Evolutionary conservation across 352 stramenopile genomes (phyloP), one percentile per base, ranked within the genome.

Genomic region (Globisporangium cylindrosporum): DNA sequence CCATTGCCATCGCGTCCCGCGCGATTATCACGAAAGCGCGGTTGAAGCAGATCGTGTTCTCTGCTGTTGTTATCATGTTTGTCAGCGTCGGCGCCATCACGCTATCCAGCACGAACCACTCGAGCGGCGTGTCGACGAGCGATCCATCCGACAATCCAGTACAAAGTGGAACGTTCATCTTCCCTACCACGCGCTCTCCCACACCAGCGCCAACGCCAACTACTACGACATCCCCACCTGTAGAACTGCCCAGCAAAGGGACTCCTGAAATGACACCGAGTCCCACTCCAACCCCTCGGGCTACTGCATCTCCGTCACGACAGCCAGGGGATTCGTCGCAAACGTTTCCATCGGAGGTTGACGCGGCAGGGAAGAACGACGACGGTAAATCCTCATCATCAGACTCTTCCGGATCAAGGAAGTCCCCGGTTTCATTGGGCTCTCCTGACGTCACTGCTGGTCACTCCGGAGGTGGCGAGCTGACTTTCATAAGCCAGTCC

Each of bases 31-130:
- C 65, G 5, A 70, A 70, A n/a, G 8, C 29, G 22, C 65, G 36
- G 0, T 27, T 66, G 20, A 70, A 66, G 46, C 57, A 66, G 58
- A 34, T 70, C 57, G 49, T 66, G 36, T 70, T 66, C 48, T 65
- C 65, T 4, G 32, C 32, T 2, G 65, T 66, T 10, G 65, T 66
- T 22, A 66, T 70, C 58, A 53, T 54, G 1, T 70, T 70, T 29
- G 65, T 66, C 29, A 66, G 58, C 36, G 43, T 70, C 58, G 48
- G 65, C 24, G 65, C 58, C 15, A 29, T 70, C 46, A 49, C 36
- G 22, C 56, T 70, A 58, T 61, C 65, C 20, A 51, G 54, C 15
- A 64, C 43, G 18, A 34, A 41, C 24, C 38, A 34, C 27, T 56
- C 65, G 5, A 18, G 29, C 6, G 29, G 38, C 3, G 34, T 32